A percentile compares a stretch with the other conserved stretches of the same genome.
phyloP scores from a whole-genome alignment of 257 asterid species.

The Solanum phureja region DNA sequence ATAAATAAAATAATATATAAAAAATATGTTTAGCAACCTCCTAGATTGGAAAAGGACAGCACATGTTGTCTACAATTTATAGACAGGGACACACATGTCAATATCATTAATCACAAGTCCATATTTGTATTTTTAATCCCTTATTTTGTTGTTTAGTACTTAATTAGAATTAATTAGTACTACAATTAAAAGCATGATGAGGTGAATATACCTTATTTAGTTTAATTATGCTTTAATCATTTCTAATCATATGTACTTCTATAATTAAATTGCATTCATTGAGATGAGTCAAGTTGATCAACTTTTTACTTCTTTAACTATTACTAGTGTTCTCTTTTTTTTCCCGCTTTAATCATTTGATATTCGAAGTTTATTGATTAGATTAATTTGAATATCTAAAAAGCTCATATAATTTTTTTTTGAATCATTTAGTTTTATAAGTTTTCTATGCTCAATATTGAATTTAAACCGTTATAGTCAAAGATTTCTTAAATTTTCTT shows the following conservation, averaged over 20 bases:
- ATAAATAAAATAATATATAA: neutral
- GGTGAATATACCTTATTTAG: neutral
- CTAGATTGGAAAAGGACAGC: neutral
- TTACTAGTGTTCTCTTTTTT: neutral
- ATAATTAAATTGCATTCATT: neutral
- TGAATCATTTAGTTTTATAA: neutral
- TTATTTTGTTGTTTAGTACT: neutral
- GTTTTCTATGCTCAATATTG: neutral
- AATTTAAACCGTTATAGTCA: neutral
- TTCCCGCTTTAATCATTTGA: neutral
- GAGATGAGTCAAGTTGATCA: neutral
- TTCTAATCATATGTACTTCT: neutral
- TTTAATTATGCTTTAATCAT: neutral
- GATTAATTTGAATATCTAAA: neutral
- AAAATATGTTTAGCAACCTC: neutral
- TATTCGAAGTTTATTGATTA: neutral
- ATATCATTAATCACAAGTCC: neutral
- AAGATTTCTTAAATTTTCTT: neutral
- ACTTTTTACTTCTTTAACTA: neutral
- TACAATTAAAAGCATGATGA: neutral
- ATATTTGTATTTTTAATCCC: neutral
- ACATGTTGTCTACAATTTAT: neutral
- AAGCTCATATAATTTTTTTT: no score
- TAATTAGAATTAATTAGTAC: neutral
- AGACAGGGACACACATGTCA: slow-evolving; percentile 5